Conservation (phyloP, 306 rosid genomes). For the Quercus ilex region DNA sequence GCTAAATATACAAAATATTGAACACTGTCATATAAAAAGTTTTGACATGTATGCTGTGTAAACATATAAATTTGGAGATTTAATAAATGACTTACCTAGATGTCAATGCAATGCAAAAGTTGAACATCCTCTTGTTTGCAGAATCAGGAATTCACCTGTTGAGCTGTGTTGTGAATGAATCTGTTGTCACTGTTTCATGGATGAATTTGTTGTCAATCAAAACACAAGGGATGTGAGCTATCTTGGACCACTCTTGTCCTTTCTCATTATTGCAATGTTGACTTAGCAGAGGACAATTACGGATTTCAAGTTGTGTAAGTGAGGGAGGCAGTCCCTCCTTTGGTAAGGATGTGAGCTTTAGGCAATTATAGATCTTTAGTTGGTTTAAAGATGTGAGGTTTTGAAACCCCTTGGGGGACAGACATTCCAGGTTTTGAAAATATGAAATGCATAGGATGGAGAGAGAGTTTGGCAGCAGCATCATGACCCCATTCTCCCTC, state of each 20-base stretch:
- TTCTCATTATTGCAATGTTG: conserved; percentile 3
- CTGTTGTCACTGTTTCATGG: background rate
- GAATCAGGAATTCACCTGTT: background rate
- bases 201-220: conserved; percentile 12
- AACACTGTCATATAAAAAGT: too few relatives aligned
- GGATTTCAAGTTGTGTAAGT: background rate
- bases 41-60: background rate
- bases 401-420: background rate
- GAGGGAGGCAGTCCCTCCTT: conserved; percentile 20
- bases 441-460: rapidly evolving
- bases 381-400: conserved; percentile 6
- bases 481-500: background rate
- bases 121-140: background rate
- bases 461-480: conserved; percentile 18
- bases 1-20: too few relatives aligned
- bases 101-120: background rate
- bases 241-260: conserved; percentile 19
- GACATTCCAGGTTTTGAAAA: conserved; percentile 12
- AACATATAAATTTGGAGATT: background rate
- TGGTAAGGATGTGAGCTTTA: conserved; percentile 3
- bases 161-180: conserved; percentile 1
- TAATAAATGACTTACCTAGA: background rate
- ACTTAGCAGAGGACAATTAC: conserved; percentile 1
- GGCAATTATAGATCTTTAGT: background rate
- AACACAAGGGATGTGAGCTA: conserved; percentile 16